Evolutionary conservation across 805 yeast genomes (phyloP).

Genomic region (Teunomyces panamensis): DNA sequence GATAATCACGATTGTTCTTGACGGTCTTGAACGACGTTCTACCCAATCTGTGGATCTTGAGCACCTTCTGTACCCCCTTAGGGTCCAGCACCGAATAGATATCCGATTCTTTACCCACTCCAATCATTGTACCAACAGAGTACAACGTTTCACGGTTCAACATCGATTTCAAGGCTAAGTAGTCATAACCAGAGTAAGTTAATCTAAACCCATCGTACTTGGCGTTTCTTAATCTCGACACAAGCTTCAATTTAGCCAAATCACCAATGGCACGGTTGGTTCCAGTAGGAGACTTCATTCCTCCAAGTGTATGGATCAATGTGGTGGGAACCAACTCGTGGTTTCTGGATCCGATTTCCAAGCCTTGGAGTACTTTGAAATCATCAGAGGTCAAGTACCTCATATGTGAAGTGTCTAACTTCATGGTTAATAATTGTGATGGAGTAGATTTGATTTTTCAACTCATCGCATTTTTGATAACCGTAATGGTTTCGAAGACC

Average conservation of each 20-base stretch:
- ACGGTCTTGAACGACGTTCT: conserved; percentile 91
- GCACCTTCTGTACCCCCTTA: conserved; percentile 60
- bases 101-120: conserved; percentile 97
- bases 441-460: conserved; percentile 1
- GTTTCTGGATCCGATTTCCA: conserved; percentile 85
- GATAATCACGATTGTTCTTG: conserved; percentile 89
- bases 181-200: conserved; percentile 89
- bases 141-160: conserved; percentile 68
- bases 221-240: conserved; percentile 80
- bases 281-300: conserved; percentile 69
- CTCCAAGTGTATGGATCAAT: conserved; percentile 77
- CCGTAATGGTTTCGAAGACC: neutral
- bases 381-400: conserved; percentile 89
- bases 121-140: conserved; percentile 83
- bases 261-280: conserved; percentile 79
- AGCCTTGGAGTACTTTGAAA: conserved; percentile 83
- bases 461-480: conserved; percentile 6
- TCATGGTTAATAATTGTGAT: conserved; percentile 51
- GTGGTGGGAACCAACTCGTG: conserved; percentile 94
- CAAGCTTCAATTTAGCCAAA: conserved; percentile 79
- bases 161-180: conserved; percentile 83
- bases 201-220: conserved; percentile 92
- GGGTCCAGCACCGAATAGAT: conserved; percentile 78
- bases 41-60: conserved; percentile 91
- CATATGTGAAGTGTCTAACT: conserved; percentile 90